Evolutionary conservation across 1,284 basidiomycete genomes (phyloP), one percentile per base, ranked within the genome.

Genomic region (Cryptococcus depauperatus): DNA sequence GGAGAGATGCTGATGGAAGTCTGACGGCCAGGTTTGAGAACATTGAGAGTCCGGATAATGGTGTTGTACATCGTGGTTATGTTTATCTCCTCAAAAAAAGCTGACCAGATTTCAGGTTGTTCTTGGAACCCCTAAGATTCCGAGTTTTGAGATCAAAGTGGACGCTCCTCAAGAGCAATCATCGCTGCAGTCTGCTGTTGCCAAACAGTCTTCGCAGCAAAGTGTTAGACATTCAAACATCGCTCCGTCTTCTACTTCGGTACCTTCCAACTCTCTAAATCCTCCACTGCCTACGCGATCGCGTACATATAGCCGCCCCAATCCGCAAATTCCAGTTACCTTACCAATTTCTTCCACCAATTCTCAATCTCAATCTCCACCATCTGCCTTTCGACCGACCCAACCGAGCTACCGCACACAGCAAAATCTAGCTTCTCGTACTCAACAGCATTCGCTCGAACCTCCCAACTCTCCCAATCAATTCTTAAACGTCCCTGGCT

Each of bases 21-120:
- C 37, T 61, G 14, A 51, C 47, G 10, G 48, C 55, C 18, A 41
- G 51, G 18, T 62, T 62, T 44, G 57, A 60, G 37, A 57, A 56
- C 9, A 48, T 41, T 14, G 50, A 44, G 47, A 59, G 60, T 35
- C 58, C 61, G 25, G 37, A 61, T 4, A 59, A 28, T 41, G 18
- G 39, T 11, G 26, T 59, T 0, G 35, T 52, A 6, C 58, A 53
- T 41, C 42, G 29, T 11, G 35, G 40, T 5, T 44, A 10, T 30
- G 29, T 19, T 42, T 43, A 3, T 44, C 30, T 22, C 37, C 14
- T 32, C 43, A 4, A 33, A 28, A n/a, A 16, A 13, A 14, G 33
- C 25, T 26, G 14, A 28, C 14, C 41, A 39, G 27, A 30, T 35
- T 41, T 13, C 13, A 40, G 30, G 40, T 18, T 19, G 16, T 10